Conservation (phyloP, 1,139 yeast species). For the Candida sanyaensis region DNA sequence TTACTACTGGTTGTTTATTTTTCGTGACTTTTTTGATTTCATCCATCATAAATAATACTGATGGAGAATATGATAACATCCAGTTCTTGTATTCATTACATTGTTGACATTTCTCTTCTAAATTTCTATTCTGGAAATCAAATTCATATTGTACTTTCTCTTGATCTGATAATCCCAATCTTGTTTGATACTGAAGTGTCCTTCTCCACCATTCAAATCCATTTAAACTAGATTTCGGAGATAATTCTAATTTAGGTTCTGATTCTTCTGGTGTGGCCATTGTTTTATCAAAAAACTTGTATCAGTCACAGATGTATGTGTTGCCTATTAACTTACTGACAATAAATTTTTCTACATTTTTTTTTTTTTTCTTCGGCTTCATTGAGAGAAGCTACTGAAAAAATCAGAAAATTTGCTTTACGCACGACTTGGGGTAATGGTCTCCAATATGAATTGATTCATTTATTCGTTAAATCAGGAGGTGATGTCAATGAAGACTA, state of each 20-base stretch:
- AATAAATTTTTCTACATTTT: too few species aligned
- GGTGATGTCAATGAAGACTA: too few species aligned
- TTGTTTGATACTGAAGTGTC: constrained; percentile 70
- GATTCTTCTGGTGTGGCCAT: constrained; percentile 2
- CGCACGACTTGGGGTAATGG: too few species aligned
- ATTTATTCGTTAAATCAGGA: too few species aligned
- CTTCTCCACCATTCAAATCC: constrained; percentile 87
- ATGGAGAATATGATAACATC: constrained; percentile 80
- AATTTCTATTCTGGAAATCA: constrained; percentile 50
- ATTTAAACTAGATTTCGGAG: constrained; percentile 23
- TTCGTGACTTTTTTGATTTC: constrained; percentile 76
- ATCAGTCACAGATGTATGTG: too few species aligned
- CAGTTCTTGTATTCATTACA: constrained; percentile 80
- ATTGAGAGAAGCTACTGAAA: too few species aligned
- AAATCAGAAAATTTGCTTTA: too few species aligned
- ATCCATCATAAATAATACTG: constrained; percentile 84
- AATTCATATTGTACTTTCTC: constrained; percentile 61
- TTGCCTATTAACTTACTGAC: too few species aligned
- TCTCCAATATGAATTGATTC: too few species aligned
- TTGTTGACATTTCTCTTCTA: constrained; percentile 54
- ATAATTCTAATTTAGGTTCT: constrained; percentile 15
- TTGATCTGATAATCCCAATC: constrained; percentile 58
- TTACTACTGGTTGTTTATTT: constrained; percentile 22
- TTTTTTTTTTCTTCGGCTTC: too few species aligned
- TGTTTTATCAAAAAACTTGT: too few species aligned